Conservation (phyloP, 345 rosid genomes). For the Stellera chamaejasme region DNA sequence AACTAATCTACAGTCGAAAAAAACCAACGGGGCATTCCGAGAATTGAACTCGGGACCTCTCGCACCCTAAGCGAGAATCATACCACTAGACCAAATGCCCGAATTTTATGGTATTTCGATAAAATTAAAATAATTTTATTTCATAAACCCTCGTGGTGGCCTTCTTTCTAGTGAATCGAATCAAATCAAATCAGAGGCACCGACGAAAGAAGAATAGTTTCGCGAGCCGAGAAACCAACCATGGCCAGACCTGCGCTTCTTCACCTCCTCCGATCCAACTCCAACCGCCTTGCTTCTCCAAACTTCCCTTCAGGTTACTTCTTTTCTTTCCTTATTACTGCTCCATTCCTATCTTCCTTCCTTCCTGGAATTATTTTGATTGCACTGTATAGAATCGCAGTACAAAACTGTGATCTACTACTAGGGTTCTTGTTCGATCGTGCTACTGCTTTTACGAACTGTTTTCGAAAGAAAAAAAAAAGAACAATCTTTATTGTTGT, state of each 20-base stretch:
- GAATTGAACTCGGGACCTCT: constrained; percentile 84
- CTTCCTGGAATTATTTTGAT: too few relatives aligned
- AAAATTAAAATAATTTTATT: neutral
- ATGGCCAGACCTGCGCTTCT: constrained; percentile 66
- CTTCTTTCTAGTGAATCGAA: neutral
- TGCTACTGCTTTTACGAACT: too few relatives aligned
- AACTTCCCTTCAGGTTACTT: constrained; percentile 40
- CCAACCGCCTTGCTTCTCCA: constrained; percentile 36
- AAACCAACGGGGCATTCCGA: constrained; percentile 41
- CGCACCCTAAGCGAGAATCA: constrained; percentile 92
- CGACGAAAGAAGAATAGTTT: constrained; percentile 1
- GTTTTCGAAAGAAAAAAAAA: too few relatives aligned
- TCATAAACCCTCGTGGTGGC: neutral
- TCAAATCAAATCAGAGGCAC: neutral
- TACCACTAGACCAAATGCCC: constrained; percentile 93
- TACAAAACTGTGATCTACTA: too few relatives aligned
- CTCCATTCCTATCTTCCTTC: neutral
- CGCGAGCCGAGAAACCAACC: too few relatives aligned
- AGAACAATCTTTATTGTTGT: too few relatives aligned
- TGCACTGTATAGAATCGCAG: too few relatives aligned
- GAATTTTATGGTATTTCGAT: too few relatives aligned
- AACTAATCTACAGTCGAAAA: too few relatives aligned
- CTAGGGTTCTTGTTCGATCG: too few relatives aligned
- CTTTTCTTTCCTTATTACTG: neutral
- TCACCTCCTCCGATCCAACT: constrained; percentile 53